A percentile compares a stretch with the other conserved stretches of the same genome.
Conservation (phyloP, 805 yeast genomes). For the Aciculoconidium aculeatum region DNA sequence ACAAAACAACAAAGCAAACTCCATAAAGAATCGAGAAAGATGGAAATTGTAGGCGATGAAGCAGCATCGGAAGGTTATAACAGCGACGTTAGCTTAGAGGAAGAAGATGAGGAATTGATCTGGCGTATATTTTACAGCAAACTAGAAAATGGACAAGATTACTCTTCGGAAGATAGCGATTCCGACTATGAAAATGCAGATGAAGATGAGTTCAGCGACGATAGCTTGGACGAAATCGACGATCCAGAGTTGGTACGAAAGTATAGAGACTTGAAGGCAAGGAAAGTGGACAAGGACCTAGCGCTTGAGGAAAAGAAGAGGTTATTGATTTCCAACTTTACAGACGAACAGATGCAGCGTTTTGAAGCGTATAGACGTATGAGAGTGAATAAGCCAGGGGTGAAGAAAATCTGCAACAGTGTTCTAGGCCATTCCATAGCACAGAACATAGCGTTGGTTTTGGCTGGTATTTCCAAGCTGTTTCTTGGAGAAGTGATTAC, state of each 20-base stretch:
- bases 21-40: not conserved
- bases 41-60: not conserved
- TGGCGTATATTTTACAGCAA: conserved; percentile 36
- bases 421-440: conserved; percentile 77
- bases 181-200: conserved; percentile 18
- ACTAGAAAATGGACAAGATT: conserved; percentile 11
- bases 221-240: conserved; percentile 26
- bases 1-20: too few species aligned
- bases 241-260: conserved; percentile 26
- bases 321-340: conserved; percentile 64
- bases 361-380: conserved; percentile 86
- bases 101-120: conserved; percentile 40
- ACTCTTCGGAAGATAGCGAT: conserved; percentile 10
- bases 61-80: conserved; percentile 3
- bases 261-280: conserved; percentile 26
- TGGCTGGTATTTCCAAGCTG: conserved; percentile 84
- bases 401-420: conserved; percentile 73
- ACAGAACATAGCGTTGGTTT: conserved; percentile 69
- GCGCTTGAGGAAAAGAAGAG: conserved; percentile 52
- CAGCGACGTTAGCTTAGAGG: conserved; percentile 38
- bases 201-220: conserved; percentile 19
- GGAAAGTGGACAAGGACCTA: conserved; percentile 21
- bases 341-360: conserved; percentile 77
- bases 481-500: conserved; percentile 89
- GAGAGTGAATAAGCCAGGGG: conserved; percentile 53